phyloP scores from a whole-genome alignment of 2,329 filamentous ascomycete genomes.

The Fusarium domesticum region DNA sequence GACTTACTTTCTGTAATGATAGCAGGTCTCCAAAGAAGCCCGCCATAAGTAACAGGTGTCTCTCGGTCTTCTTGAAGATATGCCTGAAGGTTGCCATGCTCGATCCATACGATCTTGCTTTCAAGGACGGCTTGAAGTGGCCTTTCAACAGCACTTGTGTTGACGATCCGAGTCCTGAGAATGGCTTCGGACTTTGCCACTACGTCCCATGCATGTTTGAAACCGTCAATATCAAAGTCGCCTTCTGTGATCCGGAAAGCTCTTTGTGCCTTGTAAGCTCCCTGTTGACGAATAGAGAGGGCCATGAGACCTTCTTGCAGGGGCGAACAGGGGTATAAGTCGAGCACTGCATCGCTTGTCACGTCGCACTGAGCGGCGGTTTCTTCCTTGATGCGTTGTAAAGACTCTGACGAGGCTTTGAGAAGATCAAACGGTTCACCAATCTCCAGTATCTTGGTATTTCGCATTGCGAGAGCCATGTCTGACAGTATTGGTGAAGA shows the following conservation, averaged over 20 bases:
- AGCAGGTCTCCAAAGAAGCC: slow-evolving; percentile 5
- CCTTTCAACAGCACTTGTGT: slow-evolving; percentile 6
- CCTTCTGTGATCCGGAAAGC: slow-evolving; percentile 11
- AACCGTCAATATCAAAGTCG: neutral
- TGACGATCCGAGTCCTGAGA: slow-evolving; percentile 25
- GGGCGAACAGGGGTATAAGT: slow-evolving; percentile 17
- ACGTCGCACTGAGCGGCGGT: slow-evolving; percentile 10
- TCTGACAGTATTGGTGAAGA: slow-evolving; percentile 10
- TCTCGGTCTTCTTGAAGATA: neutral
- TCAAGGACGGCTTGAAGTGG: slow-evolving; percentile 20
- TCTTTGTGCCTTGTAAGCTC: slow-evolving; percentile 21
- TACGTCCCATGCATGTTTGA: slow-evolving; percentile 24
- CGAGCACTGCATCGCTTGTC: slow-evolving; percentile 5
- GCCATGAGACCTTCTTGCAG: slow-evolving; percentile 22
- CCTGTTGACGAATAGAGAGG: slow-evolving; percentile 14
- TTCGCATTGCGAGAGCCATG: slow-evolving; percentile 9
- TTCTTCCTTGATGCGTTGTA: slow-evolving; percentile 7
- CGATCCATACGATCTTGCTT: slow-evolving; percentile 11
- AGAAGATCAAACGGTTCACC: slow-evolving; percentile 6
- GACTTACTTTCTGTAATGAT: slow-evolving; percentile 1
- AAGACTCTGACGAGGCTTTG: neutral
- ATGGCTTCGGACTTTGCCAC: slow-evolving; percentile 19
- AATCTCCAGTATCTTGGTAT: neutral
- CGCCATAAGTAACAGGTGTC: slow-evolving; percentile 16
- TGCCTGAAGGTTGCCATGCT: slow-evolving; percentile 2